These are phyloP conservation scores for Lipomyces spencermartinsiae DNA, from an alignment of 805 yeast genomes.

Conservation along the genomic window DNA sequence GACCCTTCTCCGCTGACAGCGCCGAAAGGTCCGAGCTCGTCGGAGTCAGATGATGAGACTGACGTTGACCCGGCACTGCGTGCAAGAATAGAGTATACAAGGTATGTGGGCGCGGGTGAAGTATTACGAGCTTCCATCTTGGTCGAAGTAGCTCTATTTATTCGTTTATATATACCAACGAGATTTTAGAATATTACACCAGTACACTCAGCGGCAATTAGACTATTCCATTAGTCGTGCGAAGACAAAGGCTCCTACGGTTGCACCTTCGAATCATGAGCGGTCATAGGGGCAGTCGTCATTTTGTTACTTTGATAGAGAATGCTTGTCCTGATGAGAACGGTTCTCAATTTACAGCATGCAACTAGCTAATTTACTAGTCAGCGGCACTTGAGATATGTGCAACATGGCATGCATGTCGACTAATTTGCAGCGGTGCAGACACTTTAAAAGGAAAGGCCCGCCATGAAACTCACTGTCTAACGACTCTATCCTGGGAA, in stretches of 20 bases:
- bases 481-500: background rate
- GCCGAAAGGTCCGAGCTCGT: background rate
- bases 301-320: background rate
- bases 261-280: background rate
- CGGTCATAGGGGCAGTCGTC: background rate
- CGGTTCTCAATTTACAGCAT: background rate
- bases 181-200: constrained; percentile 14
- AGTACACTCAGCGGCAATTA: constrained; percentile 29
- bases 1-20: background rate
- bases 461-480: too few species aligned
- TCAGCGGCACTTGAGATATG: background rate
- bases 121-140: background rate
- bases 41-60: constrained; percentile 2
- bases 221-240: constrained; percentile 21
- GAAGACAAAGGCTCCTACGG: background rate
- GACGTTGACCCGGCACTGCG: constrained; percentile 15
- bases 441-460: too few species aligned
- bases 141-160: background rate
- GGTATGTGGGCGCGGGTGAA: constrained; percentile 6
- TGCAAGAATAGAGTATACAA: constrained; percentile 24
- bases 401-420: background rate
- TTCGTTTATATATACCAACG: background rate
- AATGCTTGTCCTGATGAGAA: background rate
- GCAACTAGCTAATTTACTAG: background rate
- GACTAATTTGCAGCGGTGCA: too few species aligned